A percentile compares a stretch with the other conserved stretches of the same genome.
Conservation (phyloP, 176 grass and related monocot genomes). For the Oryza rufipogon region DNA sequence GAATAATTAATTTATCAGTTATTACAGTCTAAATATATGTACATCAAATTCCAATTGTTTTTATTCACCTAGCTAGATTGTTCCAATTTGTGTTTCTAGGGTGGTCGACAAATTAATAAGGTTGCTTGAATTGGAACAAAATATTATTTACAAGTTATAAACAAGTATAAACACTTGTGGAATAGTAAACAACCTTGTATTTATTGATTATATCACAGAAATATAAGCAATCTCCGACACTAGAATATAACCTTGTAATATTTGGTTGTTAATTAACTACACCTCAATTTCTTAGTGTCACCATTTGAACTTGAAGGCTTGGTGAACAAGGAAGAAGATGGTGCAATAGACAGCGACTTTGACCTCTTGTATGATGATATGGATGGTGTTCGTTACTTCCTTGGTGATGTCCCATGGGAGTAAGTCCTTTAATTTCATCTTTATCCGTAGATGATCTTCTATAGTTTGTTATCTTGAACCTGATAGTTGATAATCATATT, state of each 20-base stretch:
- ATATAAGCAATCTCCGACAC: background rate
- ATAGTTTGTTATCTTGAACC: background rate
- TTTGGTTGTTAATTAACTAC: background rate
- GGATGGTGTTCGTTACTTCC: slow-evolving; percentile 46
- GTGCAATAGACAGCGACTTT: background rate
- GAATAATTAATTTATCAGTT: background rate
- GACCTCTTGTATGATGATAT: slow-evolving; percentile 35
- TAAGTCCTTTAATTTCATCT: slow-evolving; percentile 24
- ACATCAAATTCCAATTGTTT: background rate
- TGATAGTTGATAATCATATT: background rate
- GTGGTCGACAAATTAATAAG: background rate
- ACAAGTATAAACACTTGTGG: background rate
- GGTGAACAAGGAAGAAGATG: slow-evolving; percentile 30
- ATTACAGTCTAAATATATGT: background rate
- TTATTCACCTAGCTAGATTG: background rate
- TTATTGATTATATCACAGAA: background rate
- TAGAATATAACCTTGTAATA: background rate
- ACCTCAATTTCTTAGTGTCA: slow-evolving; percentile 37
- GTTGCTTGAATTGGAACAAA: background rate
- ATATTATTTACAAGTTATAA: background rate
- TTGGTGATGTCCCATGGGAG: slow-evolving; percentile 53
- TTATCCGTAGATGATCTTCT: too few species aligned
- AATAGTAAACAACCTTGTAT: background rate
- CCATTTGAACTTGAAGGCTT: slow-evolving; percentile 31
- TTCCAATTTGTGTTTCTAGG: background rate